A percentile compares a stretch with the other conserved stretches of the same genome.
Evolutionary conservation across 345 rosid genomes (phyloP).

Genomic region (Balakata baccata): DNA sequence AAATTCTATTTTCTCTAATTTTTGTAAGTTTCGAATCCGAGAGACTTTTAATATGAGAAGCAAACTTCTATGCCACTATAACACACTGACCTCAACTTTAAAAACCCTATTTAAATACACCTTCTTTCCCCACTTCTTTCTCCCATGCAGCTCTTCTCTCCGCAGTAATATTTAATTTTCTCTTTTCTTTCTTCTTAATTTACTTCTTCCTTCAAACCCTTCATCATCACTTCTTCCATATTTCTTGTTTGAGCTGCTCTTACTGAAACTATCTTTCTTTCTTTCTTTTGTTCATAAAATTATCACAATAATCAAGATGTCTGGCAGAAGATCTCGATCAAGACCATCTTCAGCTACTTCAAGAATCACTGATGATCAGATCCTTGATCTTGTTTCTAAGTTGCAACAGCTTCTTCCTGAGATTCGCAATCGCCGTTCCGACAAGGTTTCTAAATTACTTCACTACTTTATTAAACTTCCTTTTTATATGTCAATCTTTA

Average conservation of each 20-base stretch:
- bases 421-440: constrained; percentile 59
- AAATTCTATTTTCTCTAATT: constrained; percentile 50
- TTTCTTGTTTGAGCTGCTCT: not conserved
- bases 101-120: constrained; percentile 47
- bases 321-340: constrained; percentile 76
- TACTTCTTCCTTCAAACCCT: not conserved
- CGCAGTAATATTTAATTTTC: too few relatives aligned
- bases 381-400: constrained; percentile 79
- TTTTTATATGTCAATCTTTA: too few relatives aligned
- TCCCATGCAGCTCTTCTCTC: constrained; percentile 49
- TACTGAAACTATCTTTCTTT: too few relatives aligned
- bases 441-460: constrained; percentile 41
- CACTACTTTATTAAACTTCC: too few relatives aligned
- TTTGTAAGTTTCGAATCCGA: too few relatives aligned
- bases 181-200: too few relatives aligned
- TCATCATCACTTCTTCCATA: constrained; percentile 13
- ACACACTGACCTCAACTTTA: too few relatives aligned
- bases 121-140: constrained; percentile 26
- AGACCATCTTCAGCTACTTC: constrained; percentile 60
- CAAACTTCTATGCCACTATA: too few relatives aligned
- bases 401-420: constrained; percentile 87
- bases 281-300: too few relatives aligned
- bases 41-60: too few relatives aligned
- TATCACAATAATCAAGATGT: constrained; percentile 34
- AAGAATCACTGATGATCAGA: constrained; percentile 85